Percentiles rank a stretch among this genome's conserved stretches.
phyloP scores from a whole-genome alignment of 768 basidiomycete genomes.

The Boletus rex-veris region DNA sequence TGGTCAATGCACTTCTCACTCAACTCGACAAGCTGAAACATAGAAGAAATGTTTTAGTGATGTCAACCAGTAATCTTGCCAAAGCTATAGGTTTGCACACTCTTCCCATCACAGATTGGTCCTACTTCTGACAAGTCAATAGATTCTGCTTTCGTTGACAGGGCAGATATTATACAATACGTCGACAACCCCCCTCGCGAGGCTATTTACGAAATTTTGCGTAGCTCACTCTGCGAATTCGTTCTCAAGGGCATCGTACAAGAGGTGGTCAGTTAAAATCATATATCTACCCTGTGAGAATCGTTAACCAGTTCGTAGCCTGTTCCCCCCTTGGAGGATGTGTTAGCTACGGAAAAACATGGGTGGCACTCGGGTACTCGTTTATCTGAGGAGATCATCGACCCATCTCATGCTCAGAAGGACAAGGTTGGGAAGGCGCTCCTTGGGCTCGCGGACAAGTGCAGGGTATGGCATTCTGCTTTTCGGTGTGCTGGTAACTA shows the following conservation, averaged over 20 bases:
- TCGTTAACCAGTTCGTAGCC: constrained; percentile 37
- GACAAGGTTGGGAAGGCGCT: constrained; percentile 57
- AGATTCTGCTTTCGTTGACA: constrained; percentile 96
- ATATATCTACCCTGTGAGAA: neutral
- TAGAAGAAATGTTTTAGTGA: constrained; percentile 89
- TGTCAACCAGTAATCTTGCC: constrained; percentile 94
- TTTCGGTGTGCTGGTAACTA: neutral
- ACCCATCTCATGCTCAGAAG: constrained; percentile 43
- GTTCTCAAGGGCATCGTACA: constrained; percentile 68
- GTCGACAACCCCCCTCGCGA: constrained; percentile 87
- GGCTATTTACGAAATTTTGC: constrained; percentile 90
- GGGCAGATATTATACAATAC: constrained; percentile 95
- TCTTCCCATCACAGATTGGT: neutral
- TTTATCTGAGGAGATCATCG: constrained; percentile 5
- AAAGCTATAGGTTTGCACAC: constrained; percentile 79
- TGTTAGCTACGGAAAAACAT: constrained; percentile 20
- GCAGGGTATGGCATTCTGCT: constrained; percentile 56
- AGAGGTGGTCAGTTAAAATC: constrained; percentile 46
- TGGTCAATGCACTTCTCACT: constrained; percentile 95
- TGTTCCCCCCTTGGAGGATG: constrained; percentile 61
- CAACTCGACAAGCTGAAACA: constrained; percentile 95
- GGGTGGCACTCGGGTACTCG: constrained; percentile 3
- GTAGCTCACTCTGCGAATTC: constrained; percentile 78
- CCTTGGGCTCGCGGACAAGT: constrained; percentile 66
- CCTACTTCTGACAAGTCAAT: neutral